Evolutionary conservation across 352 stramenopile species (phyloP).

Genomic region (Pythium periplocum): DNA sequence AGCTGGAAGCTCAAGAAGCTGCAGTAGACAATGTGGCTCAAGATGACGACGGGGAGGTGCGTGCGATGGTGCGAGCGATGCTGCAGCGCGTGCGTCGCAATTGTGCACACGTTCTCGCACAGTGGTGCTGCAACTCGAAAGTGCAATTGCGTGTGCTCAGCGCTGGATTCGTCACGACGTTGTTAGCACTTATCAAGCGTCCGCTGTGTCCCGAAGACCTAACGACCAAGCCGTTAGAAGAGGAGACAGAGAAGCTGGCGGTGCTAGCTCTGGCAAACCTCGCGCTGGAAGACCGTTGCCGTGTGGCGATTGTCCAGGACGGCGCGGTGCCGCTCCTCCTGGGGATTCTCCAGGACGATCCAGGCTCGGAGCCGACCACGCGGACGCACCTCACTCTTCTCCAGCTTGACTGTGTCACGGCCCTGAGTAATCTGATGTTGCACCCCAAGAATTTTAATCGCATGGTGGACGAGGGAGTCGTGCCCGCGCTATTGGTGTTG

Average conservation of each 20-base stretch:
- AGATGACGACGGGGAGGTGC: not conserved
- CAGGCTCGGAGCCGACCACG: not conserved
- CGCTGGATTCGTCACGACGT: conserved; percentile 40
- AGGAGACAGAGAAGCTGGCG: conserved; percentile 63
- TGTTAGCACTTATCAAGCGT: conserved; percentile 17
- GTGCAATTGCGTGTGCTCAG: conserved; percentile 42
- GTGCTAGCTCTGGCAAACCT: conserved; percentile 70
- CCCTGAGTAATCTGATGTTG: conserved; percentile 78
- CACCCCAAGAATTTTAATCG: conserved; percentile 72
- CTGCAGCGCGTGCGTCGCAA: conserved; percentile 27
- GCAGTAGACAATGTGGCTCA: not conserved
- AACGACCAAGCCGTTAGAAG: conserved; percentile 14
- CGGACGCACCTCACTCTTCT: conserved; percentile 33
- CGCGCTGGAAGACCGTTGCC: conserved; percentile 65
- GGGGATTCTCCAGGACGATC: conserved; percentile 27
- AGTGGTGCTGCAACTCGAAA: conserved; percentile 59
- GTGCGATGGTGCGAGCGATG: conserved; percentile 2
- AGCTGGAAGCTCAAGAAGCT: conserved; percentile 7
- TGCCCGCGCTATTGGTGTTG: conserved; percentile 56
- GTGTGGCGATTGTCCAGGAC: conserved; percentile 52
- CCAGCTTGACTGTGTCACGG: conserved; percentile 75
- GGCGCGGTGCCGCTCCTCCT: conserved; percentile 56
- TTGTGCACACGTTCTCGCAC: conserved; percentile 44
- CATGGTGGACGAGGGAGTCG: conserved; percentile 75
- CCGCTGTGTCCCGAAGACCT: not conserved